These are phyloP conservation scores for Aspergillus tamarii DNA, from an alignment of 2,329 filamentous ascomycete species.

Conservation along the genomic window DNA sequence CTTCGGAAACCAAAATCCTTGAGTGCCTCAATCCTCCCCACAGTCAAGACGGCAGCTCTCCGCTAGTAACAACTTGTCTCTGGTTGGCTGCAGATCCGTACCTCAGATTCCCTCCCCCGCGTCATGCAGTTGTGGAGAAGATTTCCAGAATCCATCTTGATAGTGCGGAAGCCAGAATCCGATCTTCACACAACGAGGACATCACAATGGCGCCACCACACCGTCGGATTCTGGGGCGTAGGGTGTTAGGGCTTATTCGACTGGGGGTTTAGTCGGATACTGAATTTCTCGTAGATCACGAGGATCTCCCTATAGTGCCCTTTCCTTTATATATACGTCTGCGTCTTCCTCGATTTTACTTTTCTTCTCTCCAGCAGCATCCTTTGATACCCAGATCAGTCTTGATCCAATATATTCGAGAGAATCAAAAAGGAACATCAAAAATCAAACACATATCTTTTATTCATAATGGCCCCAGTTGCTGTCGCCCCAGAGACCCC, in stretches of 20 bases:
- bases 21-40: conserved; percentile 7
- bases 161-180: conserved; percentile 38
- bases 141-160: conserved; percentile 15
- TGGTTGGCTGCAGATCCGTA: conserved; percentile 15
- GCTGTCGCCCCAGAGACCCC: conserved; percentile 30
- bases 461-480: conserved; percentile 34
- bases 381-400: conserved; percentile 7
- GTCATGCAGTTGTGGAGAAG: conserved; percentile 11
- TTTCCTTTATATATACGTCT: conserved; percentile 11
- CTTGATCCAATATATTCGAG: neutral
- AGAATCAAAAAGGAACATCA: neutral
- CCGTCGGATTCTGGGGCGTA: conserved; percentile 6
- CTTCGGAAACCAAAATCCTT: conserved; percentile 32
- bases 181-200: conserved; percentile 14
- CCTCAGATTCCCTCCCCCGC: conserved; percentile 8
- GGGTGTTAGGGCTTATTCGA: neutral
- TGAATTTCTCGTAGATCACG: conserved; percentile 1
- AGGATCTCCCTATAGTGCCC: neutral
- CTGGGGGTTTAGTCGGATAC: neutral
- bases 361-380: conserved; percentile 6
- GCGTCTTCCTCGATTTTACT: conserved; percentile 4
- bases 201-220: conserved; percentile 4
- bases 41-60: conserved; percentile 1
- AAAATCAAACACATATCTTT: neutral
- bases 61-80: neutral